Base-by-base conservation (phyloP, 1,139 yeast genomes). In the Diutina catenulata region DNA sequence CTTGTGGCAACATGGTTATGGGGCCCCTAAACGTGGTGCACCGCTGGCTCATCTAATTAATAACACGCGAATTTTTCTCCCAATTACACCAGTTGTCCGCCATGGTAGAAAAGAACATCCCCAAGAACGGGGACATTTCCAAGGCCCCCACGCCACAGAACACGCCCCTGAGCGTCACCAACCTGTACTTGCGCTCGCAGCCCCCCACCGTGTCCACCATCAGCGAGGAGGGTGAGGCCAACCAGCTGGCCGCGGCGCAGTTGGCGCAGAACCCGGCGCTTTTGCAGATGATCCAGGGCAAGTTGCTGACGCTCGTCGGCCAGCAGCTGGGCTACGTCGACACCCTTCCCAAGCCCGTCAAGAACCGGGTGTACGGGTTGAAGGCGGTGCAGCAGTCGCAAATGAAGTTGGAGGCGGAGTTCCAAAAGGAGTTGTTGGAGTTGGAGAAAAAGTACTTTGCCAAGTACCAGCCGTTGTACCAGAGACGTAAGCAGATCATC, bases 91-190 rank as follows among this genome's bases (percentile, higher is more conserved):
- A n/a, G n/a, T n/a, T n/a, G n/a, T 23, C 22, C 19, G 21, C 33
- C 22, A 31, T 31, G 35, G 35, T 31, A 10, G 35, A 31, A n/a
- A 31, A 21, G 25, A 31, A 31, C 38, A 78, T 77, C 56, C 75
- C 75, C 62, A 72, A 77, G 53, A 62, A 75, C 48, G 80, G 80
- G 53, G 86, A 83, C 56, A 76, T 87, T 49, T 81, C 94, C 48
- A 78, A 80, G 55, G 98, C 98, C 4, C 98, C 99, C 38, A 91
- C 99, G 2, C 99, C 99, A 10, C 98, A 93, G 57, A 91, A 91
- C 68, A 91, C 99, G 1, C 99, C 99, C 19, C 83, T 97, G 4
- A 80, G 94, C 23, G 83, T 82, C 32, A 74, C 84, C 36, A 78
- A 76, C 44, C 80, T 91, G 38, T 87, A 76, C 57, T 68, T 82